Conservation (phyloP, 768 basidiomycete species). For the Lactarius sanguifluus region DNA sequence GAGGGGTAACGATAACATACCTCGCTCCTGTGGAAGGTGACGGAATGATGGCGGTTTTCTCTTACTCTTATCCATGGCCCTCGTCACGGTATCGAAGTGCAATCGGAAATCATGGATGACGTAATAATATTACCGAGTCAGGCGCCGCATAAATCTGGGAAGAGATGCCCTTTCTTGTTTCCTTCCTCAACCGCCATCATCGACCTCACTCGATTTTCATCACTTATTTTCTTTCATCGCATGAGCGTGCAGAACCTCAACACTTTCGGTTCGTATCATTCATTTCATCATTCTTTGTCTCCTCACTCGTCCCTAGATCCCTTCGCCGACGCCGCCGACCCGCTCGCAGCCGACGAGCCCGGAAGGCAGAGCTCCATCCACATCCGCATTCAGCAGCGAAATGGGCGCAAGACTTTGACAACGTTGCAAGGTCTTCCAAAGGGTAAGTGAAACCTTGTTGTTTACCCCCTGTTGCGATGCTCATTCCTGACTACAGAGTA, state of each 20-base stretch:
- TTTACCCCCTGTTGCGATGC: constrained; percentile 23
- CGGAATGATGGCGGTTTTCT: constrained; percentile 71
- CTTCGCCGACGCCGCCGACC: constrained; percentile 92
- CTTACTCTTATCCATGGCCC: constrained; percentile 38
- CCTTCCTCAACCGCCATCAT: constrained; percentile 34
- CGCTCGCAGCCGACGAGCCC: constrained; percentile 72
- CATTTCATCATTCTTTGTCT: constrained; percentile 28
- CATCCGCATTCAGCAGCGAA: constrained; percentile 98
- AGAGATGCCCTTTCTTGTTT: constrained; percentile 27
- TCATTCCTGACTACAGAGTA: constrained; percentile 60
- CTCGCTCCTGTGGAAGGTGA: constrained; percentile 62
- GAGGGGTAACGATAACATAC: constrained; percentile 38
- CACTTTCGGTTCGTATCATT: constrained; percentile 60
- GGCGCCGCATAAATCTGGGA: constrained; percentile 24
- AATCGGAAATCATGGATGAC: constrained; percentile 6
- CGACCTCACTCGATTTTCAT: constrained; percentile 47
- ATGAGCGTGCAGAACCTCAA: constrained; percentile 95
- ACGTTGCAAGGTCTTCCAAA: constrained; percentile 95
- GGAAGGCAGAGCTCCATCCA: constrained; percentile 85
- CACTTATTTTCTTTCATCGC: constrained; percentile 57
- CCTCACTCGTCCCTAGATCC: constrained; percentile 61
- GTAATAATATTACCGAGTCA: constrained; percentile 6
- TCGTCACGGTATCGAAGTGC: too few species aligned
- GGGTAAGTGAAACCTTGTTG: constrained; percentile 48
- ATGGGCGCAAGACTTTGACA: constrained; percentile 97